A percentile compares a stretch with the other conserved stretches of the same genome.
These are phyloP conservation scores for Paragyromitra xinjiangensis DNA, from an alignment of 495 filamentous ascomycete species.

Conservation along the genomic window DNA sequence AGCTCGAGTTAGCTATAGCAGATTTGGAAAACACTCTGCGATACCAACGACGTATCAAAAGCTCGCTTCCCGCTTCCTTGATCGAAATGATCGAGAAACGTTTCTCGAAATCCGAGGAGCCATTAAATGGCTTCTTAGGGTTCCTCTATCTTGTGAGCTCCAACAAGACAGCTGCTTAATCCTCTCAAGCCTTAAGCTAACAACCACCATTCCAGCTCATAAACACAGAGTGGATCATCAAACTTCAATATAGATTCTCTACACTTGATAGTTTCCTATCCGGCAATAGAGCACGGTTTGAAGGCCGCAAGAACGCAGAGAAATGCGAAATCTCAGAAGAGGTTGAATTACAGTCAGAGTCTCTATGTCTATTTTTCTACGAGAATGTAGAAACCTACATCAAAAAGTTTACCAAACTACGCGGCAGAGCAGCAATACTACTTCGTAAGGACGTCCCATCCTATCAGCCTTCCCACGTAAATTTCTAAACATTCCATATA, in stretches of 20 bases:
- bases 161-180: not conserved
- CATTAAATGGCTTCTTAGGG: conserved; percentile 3
- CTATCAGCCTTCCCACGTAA: not conserved
- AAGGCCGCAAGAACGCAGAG: conserved; percentile 1
- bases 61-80: conserved; percentile 21
- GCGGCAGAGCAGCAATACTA: conserved; percentile 21
- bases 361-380: conserved; percentile 26
- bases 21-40: conserved; percentile 23
- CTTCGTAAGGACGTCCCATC: conserved; percentile 14
- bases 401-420: conserved; percentile 18
- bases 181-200: not conserved
- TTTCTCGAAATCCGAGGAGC: not conserved
- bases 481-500: not conserved
- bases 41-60: conserved; percentile 31
- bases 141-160: conserved; percentile 21
- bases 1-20: conserved; percentile 9
- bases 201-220: not conserved
- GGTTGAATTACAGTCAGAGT: conserved; percentile 29
- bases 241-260: conserved; percentile 33
- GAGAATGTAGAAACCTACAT: conserved; percentile 18
- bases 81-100: not conserved
- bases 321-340: conserved; percentile 20
- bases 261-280: conserved; percentile 33
- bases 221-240: conserved; percentile 18
- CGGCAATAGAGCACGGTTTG: conserved; percentile 30